These are phyloP conservation scores for Hordeum pubiflorum DNA, from an alignment of 202 grass and related monocot species.

Conservation along the genomic window DNA sequence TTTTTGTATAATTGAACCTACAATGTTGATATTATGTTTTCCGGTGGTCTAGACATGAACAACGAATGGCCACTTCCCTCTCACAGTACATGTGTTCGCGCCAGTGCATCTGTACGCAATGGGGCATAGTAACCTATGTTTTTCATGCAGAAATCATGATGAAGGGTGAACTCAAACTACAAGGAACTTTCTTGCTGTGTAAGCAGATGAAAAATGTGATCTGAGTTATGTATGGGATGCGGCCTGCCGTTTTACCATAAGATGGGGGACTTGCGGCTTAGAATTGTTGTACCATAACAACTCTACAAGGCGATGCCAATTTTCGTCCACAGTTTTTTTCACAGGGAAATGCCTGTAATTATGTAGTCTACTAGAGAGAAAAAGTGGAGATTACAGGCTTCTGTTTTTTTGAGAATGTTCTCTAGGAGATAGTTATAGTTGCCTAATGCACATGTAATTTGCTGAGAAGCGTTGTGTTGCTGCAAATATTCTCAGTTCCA, in stretches of 20 bases:
- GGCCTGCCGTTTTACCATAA: background rate
- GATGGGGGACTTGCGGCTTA: background rate
- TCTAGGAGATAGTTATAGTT: background rate
- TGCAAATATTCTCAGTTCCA: background rate
- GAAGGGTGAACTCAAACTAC: background rate
- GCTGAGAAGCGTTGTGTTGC: background rate
- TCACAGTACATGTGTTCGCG: too few species aligned
- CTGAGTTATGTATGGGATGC: background rate
- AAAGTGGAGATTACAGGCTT: background rate
- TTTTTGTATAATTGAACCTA: background rate
- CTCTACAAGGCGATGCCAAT: background rate
- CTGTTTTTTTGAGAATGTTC: background rate
- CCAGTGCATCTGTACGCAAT: background rate
- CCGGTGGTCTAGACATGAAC: background rate
- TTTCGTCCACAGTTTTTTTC: background rate
- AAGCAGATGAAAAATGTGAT: background rate
- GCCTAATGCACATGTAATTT: background rate
- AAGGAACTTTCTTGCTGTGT: background rate
- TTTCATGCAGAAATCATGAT: background rate
- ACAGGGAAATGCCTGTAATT: background rate
- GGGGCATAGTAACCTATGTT: background rate
- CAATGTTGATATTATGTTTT: background rate
- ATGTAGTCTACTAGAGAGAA: background rate
- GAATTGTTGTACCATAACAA: constrained; percentile 4
- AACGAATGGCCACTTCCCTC: background rate